phyloP scores from a whole-genome alignment of 2,329 filamentous ascomycete genomes.

The Cladophialophora immunda region DNA sequence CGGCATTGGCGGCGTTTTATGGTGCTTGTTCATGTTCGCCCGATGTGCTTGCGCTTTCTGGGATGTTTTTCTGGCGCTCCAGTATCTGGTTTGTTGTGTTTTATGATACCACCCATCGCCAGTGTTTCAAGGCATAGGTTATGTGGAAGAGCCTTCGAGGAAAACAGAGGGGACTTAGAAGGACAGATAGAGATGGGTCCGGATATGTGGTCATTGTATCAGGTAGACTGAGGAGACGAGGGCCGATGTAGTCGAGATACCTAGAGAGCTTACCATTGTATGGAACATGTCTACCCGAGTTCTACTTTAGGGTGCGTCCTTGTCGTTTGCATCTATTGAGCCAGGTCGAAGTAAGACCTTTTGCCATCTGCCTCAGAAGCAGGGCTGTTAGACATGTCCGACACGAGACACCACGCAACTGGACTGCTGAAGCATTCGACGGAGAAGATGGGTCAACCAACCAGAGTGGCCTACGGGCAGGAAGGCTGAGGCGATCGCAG shows the following conservation, averaged over 20 bases:
- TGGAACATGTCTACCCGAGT: background rate
- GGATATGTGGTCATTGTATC: background rate
- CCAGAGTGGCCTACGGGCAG: no score
- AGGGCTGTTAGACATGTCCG: no score
- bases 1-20: conserved; percentile 19
- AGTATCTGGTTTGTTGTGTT: conserved; percentile 4
- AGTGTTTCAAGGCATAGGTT: conserved; percentile 1
- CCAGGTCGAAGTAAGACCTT: no score
- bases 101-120: conserved; percentile 17
- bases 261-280: background rate
- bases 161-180: background rate
- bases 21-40: background rate
- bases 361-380: no score
- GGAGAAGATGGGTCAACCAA: background rate
- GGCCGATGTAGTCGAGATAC: background rate
- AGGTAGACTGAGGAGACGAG: conserved; percentile 1
- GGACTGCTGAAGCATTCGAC: background rate
- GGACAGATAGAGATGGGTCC: conserved; percentile 1
- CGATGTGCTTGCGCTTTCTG: conserved; percentile 1
- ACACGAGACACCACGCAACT: background rate
- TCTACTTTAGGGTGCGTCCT: background rate
- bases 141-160: background rate
- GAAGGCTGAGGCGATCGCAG: no score
- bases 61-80: background rate
- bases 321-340: background rate